Evolutionary conservation across 2,329 filamentous ascomycete genomes (phyloP).

Genomic region (Paraphoma sp.): DNA sequence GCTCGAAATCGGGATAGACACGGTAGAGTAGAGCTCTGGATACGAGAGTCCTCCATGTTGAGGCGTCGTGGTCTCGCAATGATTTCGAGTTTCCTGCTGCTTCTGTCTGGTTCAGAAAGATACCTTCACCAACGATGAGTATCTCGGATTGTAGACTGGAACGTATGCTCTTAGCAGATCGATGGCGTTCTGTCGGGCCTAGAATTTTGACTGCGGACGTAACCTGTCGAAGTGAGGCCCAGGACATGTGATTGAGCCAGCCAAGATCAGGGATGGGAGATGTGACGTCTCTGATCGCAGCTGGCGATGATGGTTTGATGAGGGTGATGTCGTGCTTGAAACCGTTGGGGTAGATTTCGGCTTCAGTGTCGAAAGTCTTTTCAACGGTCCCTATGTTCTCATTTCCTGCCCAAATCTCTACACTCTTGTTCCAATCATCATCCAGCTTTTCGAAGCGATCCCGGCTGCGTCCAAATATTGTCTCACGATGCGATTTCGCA

Average conservation of each 20-base stretch:
- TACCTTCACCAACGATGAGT: slow-evolving; percentile 25
- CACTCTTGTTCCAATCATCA: slow-evolving; percentile 26
- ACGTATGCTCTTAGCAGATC: slow-evolving; percentile 16
- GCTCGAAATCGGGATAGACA: slow-evolving; percentile 19
- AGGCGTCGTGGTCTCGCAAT: slow-evolving; percentile 12
- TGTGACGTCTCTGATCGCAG: slow-evolving; percentile 7
- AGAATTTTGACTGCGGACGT: slow-evolving; percentile 19
- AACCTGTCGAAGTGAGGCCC: slow-evolving; percentile 19
- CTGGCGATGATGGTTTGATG: slow-evolving; percentile 11
- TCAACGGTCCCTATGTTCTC: slow-evolving; percentile 22
- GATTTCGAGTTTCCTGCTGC: slow-evolving; percentile 6
- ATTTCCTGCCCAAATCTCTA: slow-evolving; percentile 26
- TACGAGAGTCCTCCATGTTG: slow-evolving; percentile 21
- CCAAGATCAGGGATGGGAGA: slow-evolving; percentile 17
- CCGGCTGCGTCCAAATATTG: slow-evolving; percentile 11
- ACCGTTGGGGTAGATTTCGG: slow-evolving; percentile 22
- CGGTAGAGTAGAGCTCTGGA: slow-evolving; percentile 26
- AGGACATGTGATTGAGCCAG: slow-evolving; percentile 17
- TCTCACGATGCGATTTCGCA: slow-evolving; percentile 11
- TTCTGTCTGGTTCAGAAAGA: slow-evolving; percentile 21
- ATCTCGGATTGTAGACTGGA: slow-evolving; percentile 15
- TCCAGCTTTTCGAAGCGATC: slow-evolving; percentile 12
- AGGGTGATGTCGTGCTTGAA: slow-evolving; percentile 25
- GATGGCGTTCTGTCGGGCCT: slow-evolving; percentile 10
- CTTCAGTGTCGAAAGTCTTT: slow-evolving; percentile 20